Evolutionary conservation across 148 eudicot species (phyloP), one percentile per base, ranked within the genome.

Genomic region (Diospyros kaki): DNA sequence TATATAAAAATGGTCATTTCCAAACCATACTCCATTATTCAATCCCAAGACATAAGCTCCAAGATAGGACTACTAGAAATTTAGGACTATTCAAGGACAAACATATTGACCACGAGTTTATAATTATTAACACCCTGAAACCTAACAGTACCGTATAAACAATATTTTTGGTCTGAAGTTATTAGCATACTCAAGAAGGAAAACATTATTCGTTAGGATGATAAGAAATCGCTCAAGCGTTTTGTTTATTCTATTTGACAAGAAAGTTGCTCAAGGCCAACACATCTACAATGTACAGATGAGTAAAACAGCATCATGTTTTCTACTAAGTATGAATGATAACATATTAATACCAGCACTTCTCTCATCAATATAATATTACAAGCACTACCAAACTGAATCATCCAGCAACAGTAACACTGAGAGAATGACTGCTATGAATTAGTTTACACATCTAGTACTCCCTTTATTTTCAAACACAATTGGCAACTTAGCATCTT

Each of bases 351-450:
- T 43, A 4, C 41, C 17, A 46, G 14, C 3, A 1, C 17, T 11
- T 42, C 13, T 65, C 42, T 14, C 46, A 14, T 46, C n/a, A 50
- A 13, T 38, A 50, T 9, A 43, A 18, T 6, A 41, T 44, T 59
- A 64, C 15, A 10, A 64, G 69, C 77, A 65, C 59, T 56, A 63
- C 55, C 45, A 43, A 18, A 65, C 40, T 53, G n/a, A 54, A 75
- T 66, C 13, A 66, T 45, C 64, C 6, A 11, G 15, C 46, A 50
- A 74, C 60, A n/a, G 6, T 28, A 28, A 28, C 28, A 28, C 28
- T n/a, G n/a, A 28, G 28, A 28, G 28, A 28, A 28, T 28, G 28
- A 28, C 28, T 28, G 28, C 28, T 28, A 28, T 28, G 28, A 28
- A 28, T 28, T 28, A 28, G 28, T 28, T 48, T 48, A 48, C 4